Evolutionary conservation across 495 filamentous ascomycete species (phyloP), one percentile per base, ranked within the genome.

Genomic region (Trichoderma erinaceum): DNA sequence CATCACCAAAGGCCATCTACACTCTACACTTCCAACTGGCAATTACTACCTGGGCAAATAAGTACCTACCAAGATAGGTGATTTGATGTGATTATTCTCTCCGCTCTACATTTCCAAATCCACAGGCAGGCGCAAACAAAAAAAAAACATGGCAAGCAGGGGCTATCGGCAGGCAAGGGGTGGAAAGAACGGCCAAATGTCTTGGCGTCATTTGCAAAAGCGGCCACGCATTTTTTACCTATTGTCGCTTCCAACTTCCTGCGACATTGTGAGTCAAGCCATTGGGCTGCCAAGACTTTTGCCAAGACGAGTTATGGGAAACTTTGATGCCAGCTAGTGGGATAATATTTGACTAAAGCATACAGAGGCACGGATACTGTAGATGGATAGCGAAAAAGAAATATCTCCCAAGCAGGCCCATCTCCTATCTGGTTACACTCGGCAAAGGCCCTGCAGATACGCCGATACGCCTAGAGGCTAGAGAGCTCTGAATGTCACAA

Each of bases 201-300:
- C 56, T 61, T 61, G 56, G 56, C 56, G 29, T 32, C 29, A 12
- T 32, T 18, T 21, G 25, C 56, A 29, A 61, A 61, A 61, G 56
- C 56, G 23, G 56, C 56, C 56, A 61, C 27, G 56, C 56, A 29
- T 29, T 61, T 61, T 1, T 18, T 61, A 2, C 25, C 25, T 29
- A 11, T 61, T n/a, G 12, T 61, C 29, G 29, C 29, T 29, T 29
- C 29, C 29, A 29, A 29, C 1, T 4, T 61, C 15, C 15, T 61
- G 21, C 52, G 52, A 16, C 52, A 11, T 7, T 61, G n/a, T 25
- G 56, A 61, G 56, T 61, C 56, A 61, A 61, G 10, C 56, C 25
- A 21, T 21, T 21, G 56, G 56, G 56, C 23, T 21, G 56, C 56
- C 56, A 61, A 61, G 56, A 21, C 56, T 32, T 38, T 21, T 61